Evolutionary conservation across 768 basidiomycete species (phyloP).

Genomic region (Sarcodon sp.): DNA sequence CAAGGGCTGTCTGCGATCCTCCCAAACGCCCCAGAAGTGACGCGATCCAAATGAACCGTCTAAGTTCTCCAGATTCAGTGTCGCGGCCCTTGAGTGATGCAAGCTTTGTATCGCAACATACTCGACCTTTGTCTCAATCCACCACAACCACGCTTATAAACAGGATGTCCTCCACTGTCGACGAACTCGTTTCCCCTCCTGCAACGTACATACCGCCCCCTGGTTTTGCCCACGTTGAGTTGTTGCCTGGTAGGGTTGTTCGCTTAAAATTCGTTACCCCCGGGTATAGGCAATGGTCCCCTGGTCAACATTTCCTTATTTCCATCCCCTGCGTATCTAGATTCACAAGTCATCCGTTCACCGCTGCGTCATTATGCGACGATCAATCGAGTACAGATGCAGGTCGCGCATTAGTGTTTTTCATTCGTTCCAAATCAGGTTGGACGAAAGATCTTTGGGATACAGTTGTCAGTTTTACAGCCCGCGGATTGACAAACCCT

Average conservation of each 20-base stretch:
- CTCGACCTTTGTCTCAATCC: not conserved
- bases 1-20: not conserved
- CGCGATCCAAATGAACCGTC: not conserved
- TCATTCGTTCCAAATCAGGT: conserved; percentile 58
- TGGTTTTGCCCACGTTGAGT: conserved; percentile 56
- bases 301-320: conserved; percentile 71
- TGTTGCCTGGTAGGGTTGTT: conserved; percentile 58
- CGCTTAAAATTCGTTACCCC: conserved; percentile 53
- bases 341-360: conserved; percentile 62
- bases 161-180: not conserved
- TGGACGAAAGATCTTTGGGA: conserved; percentile 61
- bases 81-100: not conserved
- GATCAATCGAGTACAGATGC: conserved; percentile 26
- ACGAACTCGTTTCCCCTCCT: not conserved
- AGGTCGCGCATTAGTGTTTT: conserved; percentile 46
- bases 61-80: not conserved
- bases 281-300: conserved; percentile 47
- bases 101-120: not conserved
- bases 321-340: conserved; percentile 50
- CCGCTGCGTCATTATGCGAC: conserved; percentile 49
- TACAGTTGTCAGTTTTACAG: conserved; percentile 25
- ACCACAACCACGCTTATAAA: not conserved
- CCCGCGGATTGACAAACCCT: conserved; percentile 14
- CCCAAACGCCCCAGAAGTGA: not conserved
- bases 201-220: conserved; percentile 35